Base-by-base conservation (phyloP, 2,329 filamentous ascomycete species). In the Reticulascus tulasneorum region DNA sequence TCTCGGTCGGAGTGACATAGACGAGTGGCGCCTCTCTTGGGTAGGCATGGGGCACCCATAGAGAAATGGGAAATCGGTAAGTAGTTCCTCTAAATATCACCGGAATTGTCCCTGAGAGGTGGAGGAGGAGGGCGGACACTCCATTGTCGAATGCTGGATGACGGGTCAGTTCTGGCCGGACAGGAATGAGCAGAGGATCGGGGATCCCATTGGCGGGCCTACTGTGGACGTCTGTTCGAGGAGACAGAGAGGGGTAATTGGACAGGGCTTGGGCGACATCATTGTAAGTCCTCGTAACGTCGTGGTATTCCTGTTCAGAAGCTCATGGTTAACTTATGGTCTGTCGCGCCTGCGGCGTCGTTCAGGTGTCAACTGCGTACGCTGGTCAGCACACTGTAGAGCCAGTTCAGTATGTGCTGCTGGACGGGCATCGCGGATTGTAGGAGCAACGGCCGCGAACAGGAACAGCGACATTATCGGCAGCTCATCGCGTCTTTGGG, bases 141-240 rank as follows among this genome's bases (percentile, higher is more conserved):
- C 93, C 93, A 70, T 86, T 86, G 50, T 95, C 85, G 58, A 90
- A 94, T 37, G 91, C 89, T 94, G 53, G 15, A 36, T 7, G 28
- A 33, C 30, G 33, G 46, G 46, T 56, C 36, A 54, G 54, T 44
- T 46, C 42, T 11, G 10, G 15, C 16, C 35, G 23, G 27, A 22
- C 7, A 23, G 32, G 25, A 12, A 30, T 16, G 33, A 8, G 34
- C 23, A 40, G 22, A 40, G 39, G 42, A 24, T 23, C 31, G 23
- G 35, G 36, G 29, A 44, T 11, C n/a, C n/a, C n/a, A n/a, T n/a
- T n/a, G n/a, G n/a, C 23, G 13, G 18, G 34, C 79, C 52, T 75
- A 94, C 89, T 97, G 64, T 97, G 94, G 33, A 97, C 90, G 60
- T 97, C 90, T 43, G 93, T 98, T 50, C 86, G 79, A 18, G 90